Conservation (phyloP, 176 grass and related monocot species). For the Bromus sterilis region DNA sequence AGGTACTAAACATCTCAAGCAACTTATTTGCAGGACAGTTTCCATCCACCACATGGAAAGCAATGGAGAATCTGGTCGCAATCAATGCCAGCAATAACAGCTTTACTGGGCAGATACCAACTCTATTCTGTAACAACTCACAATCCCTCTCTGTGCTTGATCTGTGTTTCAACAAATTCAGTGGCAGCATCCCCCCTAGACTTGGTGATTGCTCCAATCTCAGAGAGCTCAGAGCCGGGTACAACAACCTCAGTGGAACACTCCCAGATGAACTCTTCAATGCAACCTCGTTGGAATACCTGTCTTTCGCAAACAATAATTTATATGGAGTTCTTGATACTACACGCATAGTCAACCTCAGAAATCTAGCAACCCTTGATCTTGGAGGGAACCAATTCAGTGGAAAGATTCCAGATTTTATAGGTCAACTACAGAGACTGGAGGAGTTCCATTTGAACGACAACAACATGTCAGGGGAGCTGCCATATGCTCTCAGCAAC, state of each 20-base stretch:
- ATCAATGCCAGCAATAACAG: constrained; percentile 42
- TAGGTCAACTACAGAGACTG: constrained; percentile 21
- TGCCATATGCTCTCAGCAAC: constrained; percentile 15
- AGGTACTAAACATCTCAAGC: constrained; percentile 53
- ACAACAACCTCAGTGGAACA: constrained; percentile 19
- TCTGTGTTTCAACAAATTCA: constrained; percentile 18
- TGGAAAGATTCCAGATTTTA: constrained; percentile 13
- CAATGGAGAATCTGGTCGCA: background rate
- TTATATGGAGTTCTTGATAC: background rate
- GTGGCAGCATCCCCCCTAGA: background rate
- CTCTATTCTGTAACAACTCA: background rate
- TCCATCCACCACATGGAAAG: constrained; percentile 1
- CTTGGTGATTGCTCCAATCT: constrained; percentile 25
- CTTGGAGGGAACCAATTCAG: constrained; percentile 11
- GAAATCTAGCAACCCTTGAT: background rate
- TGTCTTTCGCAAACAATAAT: constrained; percentile 16
- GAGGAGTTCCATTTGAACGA: background rate
- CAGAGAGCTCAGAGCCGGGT: background rate
- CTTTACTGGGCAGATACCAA: constrained; percentile 22
- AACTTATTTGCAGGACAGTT: constrained; percentile 28
- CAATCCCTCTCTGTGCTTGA: background rate
- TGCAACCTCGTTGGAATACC: background rate
- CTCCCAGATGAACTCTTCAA: constrained; percentile 34
- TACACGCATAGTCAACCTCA: background rate
- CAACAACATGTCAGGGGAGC: constrained; percentile 21